Base-by-base conservation (phyloP, 176 grass and related monocot species). In the Ensete ventricosum region DNA sequence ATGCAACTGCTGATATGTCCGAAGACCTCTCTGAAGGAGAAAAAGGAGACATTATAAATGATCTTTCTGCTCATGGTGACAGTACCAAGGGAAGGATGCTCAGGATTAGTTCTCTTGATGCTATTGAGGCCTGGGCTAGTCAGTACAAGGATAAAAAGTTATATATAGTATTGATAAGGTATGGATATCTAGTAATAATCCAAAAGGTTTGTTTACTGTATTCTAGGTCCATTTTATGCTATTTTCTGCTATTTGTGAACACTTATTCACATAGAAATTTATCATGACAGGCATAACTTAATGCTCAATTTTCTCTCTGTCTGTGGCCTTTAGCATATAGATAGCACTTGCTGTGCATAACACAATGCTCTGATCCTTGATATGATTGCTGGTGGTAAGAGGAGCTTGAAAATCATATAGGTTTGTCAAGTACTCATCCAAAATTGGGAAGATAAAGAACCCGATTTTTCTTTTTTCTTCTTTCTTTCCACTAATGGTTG, bases 11-110 rank as follows among this genome's bases (percentile, higher is more conserved):
- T 49, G 87, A 92, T 83, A 92, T 92, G 90, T 92, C 90, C 69
- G 90, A 92, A 78, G 90, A 89, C 79, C 79, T 92, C 11, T 92
- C 88, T 78, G 90, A 92, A 83, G 89, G 85, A 49, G 89, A 91
- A 81, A 91, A 91, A 76, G 88, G 85, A 75, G 88, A 90, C 62
- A 66, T 78, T 78, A 80, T 73, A 16, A 83, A 85, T 72, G 89
- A 91, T 83, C 71, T 84, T 53, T 88, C 89, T 58, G 85, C 89
- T 11, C 87, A 91, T 81, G 89, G 89, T 73, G 89, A 91, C 71
- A 85, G 64, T 70, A 85, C 83, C 34, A 78, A 80, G 82, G 80
- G 85, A 13, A 76, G 77, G 81, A 83, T 86, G 54, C 83, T 77
- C 11, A 91, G 87, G 71, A 88, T 86, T 55, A 88, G 71, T 81